phyloP scores from a whole-genome alignment of 116 monocot genomes.

The Phalaenopsis hybrid region DNA sequence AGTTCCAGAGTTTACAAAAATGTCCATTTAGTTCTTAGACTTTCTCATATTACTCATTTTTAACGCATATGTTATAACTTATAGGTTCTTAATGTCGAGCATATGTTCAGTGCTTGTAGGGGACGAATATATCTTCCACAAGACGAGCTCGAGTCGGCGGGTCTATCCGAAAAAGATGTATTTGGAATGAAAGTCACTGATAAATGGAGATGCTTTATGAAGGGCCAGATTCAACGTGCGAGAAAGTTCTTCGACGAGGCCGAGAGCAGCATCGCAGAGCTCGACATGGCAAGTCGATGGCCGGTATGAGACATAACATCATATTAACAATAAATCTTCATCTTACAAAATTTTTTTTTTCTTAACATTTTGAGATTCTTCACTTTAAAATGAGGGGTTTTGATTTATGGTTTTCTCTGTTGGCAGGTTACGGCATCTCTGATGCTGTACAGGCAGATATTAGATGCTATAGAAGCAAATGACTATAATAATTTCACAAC shows the following conservation, averaged over 20 bases:
- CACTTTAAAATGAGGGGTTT: background rate
- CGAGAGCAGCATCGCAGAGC: constrained; percentile 37
- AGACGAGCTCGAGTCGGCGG: constrained; percentile 35
- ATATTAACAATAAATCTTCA: background rate
- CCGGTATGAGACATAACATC: constrained; percentile 9
- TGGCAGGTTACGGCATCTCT: constrained; percentile 70
- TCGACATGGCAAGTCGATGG: constrained; percentile 37
- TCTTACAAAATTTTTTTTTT: too few relatives aligned
- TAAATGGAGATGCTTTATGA: constrained; percentile 48
- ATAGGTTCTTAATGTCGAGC: background rate
- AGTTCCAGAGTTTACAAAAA: too few relatives aligned
- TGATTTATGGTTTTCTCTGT: background rate
- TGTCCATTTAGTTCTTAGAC: too few relatives aligned
- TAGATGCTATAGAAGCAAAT: constrained; percentile 89
- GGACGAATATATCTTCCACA: constrained; percentile 47
- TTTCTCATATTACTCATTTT: too few relatives aligned
- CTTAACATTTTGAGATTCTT: too few relatives aligned
- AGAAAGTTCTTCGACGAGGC: constrained; percentile 51
- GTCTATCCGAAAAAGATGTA: constrained; percentile 35
- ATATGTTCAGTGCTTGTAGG: constrained; percentile 29
- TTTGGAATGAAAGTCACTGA: constrained; percentile 34
- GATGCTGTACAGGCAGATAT: constrained; percentile 68
- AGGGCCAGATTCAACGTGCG: constrained; percentile 32
- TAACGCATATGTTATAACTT: background rate
- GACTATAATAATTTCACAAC: constrained; percentile 92